These are phyloP conservation scores for Penicillium malachiteum DNA, from an alignment of 495 filamentous ascomycete genomes.

Conservation along the genomic window DNA sequence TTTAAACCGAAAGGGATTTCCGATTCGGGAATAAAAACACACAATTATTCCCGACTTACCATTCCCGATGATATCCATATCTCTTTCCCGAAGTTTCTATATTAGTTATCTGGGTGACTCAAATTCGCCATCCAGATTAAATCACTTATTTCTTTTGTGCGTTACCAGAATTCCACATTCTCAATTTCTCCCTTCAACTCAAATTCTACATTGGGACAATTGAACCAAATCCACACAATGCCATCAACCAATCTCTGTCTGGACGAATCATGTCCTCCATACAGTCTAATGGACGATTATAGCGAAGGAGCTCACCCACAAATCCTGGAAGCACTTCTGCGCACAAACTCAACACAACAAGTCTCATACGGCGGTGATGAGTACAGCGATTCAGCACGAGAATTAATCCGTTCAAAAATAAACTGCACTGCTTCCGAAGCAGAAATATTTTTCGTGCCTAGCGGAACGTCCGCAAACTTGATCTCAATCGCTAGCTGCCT, in stretches of 20 bases:
- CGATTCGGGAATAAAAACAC: constrained; percentile 24
- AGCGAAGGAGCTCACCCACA: constrained; percentile 47
- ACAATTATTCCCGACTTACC: constrained; percentile 13
- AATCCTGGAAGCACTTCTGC: constrained; percentile 41
- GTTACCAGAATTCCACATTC: background rate
- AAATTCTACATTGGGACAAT: background rate
- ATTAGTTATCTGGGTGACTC: constrained; percentile 16
- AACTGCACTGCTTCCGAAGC: constrained; percentile 36
- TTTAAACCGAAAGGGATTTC: constrained; percentile 14
- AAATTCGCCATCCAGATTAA: constrained; percentile 9
- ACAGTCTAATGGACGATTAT: constrained; percentile 48
- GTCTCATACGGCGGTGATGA: constrained; percentile 42
- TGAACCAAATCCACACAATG: constrained; percentile 8
- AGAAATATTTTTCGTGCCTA: constrained; percentile 45
- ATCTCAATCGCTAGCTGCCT: constrained; percentile 47
- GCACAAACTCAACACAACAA: constrained; percentile 40
- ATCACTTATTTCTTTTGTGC: background rate
- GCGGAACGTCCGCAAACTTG: constrained; percentile 44
- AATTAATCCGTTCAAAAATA: constrained; percentile 33
- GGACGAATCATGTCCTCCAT: constrained; percentile 32
- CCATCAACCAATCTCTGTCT: constrained; percentile 30
- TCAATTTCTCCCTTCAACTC: background rate
- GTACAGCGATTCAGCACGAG: constrained; percentile 30
- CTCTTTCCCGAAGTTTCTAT: constrained; percentile 18
- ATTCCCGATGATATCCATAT: constrained; percentile 21